Base-by-base conservation (phyloP, 2,329 filamentous ascomycete species). In the Colletotrichum limetticola region DNA sequence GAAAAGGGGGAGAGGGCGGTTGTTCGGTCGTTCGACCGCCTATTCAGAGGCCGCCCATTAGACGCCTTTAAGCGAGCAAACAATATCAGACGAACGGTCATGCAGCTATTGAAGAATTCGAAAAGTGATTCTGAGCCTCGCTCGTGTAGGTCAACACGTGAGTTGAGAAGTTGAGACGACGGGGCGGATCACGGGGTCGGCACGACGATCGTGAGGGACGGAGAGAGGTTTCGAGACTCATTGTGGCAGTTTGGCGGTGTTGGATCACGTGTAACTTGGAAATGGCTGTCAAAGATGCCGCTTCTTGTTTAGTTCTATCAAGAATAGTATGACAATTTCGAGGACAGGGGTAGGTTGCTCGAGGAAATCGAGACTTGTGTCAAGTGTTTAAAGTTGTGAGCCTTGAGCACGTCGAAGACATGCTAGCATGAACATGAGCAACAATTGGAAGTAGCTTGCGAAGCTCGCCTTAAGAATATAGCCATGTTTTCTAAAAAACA, bases 401-500 rank as follows among this genome's bases (percentile, higher is more conserved):
- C 3, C 16, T 42, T 42, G 16, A 42, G 16, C 37, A 7, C 19
- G 37, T 16, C 37, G 4, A 42, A 42, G 37, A 42, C 37, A 7
- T 42, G 2, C 1, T 35, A 12, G 32, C 11, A 19, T 19, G 16
- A 19, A 8, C 16, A 42, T 42, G 6, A 8, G 0, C 37, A 42
- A 8, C 6, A 6, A 4, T 42, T 19, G 1, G 16, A 42, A 7
- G 6, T 4, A 19, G 19, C 1, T 22, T n/a, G 2, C 1, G 1
- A 49, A n/a, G 16, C 42, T 19, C 19, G 8, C 3, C 19, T 2
- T 4, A 0, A 9, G 3, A 0, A 22, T 4, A 9, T 4, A 11
- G 2, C 1, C 4, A n/a, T 11, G 30, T 32, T 32, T 9, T 3
- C 42, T 0, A n/a, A 3, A 0, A 9, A 16, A 1, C 0, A 1